These are phyloP conservation scores for Bremia lactucae DNA, from an alignment of 352 stramenopile species.

Conservation along the genomic window DNA sequence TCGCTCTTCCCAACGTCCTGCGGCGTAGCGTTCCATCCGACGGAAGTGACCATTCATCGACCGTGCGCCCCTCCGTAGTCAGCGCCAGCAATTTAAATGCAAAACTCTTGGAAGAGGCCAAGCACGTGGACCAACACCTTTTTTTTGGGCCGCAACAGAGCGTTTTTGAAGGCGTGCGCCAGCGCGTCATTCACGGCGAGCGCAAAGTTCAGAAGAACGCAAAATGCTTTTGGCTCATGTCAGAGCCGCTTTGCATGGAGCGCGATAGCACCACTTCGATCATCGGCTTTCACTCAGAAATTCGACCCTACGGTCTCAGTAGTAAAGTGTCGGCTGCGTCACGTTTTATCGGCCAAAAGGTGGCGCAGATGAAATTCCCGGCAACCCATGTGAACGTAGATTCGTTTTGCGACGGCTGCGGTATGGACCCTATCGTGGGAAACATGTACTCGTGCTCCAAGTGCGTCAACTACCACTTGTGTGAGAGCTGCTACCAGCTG, in stretches of 20 bases:
- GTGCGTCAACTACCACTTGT: constrained; percentile 78
- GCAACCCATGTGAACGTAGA: constrained; percentile 72
- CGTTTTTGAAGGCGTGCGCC: constrained; percentile 67
- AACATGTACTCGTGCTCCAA: constrained; percentile 85
- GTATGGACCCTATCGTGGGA: constrained; percentile 81
- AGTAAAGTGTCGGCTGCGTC: constrained; percentile 61
- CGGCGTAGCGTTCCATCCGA: constrained; percentile 44
- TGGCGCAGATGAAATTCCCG: constrained; percentile 70
- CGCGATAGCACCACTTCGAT: constrained; percentile 70
- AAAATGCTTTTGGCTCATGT: constrained; percentile 79
- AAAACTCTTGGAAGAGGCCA: constrained; percentile 54
- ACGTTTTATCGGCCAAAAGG: constrained; percentile 69
- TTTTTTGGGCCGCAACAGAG: constrained; percentile 72
- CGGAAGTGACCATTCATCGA: constrained; percentile 26
- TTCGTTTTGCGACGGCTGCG: constrained; percentile 85
- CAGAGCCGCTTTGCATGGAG: constrained; percentile 72
- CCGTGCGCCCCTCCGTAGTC: constrained; percentile 53
- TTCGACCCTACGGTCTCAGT: constrained; percentile 25
- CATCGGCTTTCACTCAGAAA: constrained; percentile 43
- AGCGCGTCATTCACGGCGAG: constrained; percentile 78
- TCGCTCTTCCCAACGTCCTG: constrained; percentile 68
- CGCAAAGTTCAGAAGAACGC: constrained; percentile 80
- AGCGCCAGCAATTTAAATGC: constrained; percentile 59
- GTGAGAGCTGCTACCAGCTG: constrained; percentile 74
- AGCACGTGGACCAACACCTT: constrained; percentile 54